Conservation (phyloP, 176 grass and related monocot species). For the Tillandsia leiboldiana region DNA sequence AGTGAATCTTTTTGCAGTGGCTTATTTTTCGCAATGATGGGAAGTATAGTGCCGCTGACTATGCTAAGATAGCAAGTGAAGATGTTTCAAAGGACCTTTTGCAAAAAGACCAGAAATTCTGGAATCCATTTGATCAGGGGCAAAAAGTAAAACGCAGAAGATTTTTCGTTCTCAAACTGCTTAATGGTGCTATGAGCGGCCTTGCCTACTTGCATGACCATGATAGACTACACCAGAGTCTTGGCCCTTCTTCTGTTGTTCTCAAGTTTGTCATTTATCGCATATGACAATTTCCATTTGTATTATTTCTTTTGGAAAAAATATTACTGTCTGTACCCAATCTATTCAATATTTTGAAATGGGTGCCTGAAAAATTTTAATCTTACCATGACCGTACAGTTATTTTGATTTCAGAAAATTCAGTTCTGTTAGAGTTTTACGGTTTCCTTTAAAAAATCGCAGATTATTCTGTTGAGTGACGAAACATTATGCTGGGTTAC, state of each 20-base stretch:
- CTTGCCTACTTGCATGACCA: slow-evolving; percentile 68
- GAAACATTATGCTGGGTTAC: too few species aligned
- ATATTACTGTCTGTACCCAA: neutral
- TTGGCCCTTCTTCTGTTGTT: slow-evolving; percentile 80
- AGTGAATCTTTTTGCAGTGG: slow-evolving; percentile 48
- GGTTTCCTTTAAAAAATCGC: too few species aligned
- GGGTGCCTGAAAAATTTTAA: too few species aligned
- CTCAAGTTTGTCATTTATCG: slow-evolving; percentile 48
- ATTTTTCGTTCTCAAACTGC: slow-evolving; percentile 79
- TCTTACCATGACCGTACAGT: too few species aligned
- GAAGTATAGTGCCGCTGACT: slow-evolving; percentile 81
- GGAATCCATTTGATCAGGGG: slow-evolving; percentile 45
- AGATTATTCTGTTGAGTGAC: too few species aligned
- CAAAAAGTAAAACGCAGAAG: slow-evolving; percentile 63
- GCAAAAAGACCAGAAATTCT: slow-evolving; percentile 23
- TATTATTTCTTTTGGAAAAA: neutral
- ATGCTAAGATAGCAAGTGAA: slow-evolving; percentile 59
- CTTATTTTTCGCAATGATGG: slow-evolving; percentile 76
- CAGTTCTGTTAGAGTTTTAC: neutral
- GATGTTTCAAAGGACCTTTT: slow-evolving; percentile 34
- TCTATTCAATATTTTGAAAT: too few species aligned
- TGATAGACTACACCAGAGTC: slow-evolving; percentile 88
- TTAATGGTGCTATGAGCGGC: slow-evolving; percentile 81
- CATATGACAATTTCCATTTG: slow-evolving; percentile 10
- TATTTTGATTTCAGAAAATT: neutral